These are phyloP conservation scores for Trifolium pratense DNA, from an alignment of 306 rosid species.

Conservation along the genomic window DNA sequence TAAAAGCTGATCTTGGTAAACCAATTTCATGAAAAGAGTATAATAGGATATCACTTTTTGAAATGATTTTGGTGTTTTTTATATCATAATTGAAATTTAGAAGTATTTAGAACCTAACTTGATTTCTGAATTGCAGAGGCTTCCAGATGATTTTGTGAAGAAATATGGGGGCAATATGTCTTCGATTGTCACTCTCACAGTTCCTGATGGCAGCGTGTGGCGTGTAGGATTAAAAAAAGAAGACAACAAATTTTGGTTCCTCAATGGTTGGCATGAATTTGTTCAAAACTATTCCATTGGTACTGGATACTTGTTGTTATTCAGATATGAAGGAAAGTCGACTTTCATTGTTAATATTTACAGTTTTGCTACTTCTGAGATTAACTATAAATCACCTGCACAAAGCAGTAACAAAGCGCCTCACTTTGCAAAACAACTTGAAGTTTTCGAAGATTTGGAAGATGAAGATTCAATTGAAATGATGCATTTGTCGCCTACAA, in stretches of 20 bases:
- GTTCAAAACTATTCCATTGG: slow-evolving; percentile 68
- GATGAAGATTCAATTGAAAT: slow-evolving; percentile 72
- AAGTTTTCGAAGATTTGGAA: slow-evolving; percentile 78
- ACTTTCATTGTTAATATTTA: slow-evolving; percentile 71
- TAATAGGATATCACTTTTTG: neutral
- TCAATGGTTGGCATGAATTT: slow-evolving; percentile 88
- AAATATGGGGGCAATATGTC: slow-evolving; percentile 76
- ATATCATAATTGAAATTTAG: neutral
- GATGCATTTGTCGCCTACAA: slow-evolving; percentile 48
- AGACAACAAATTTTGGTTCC: slow-evolving; percentile 73
- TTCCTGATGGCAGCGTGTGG: slow-evolving; percentile 87
- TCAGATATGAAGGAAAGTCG: slow-evolving; percentile 84
- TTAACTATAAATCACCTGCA: slow-evolving; percentile 64
- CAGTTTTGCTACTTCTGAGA: slow-evolving; percentile 73
- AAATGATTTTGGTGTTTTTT: slow-evolving; percentile 12
- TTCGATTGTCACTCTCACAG: slow-evolving; percentile 56
- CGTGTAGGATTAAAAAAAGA: slow-evolving; percentile 69
- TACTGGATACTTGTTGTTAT: slow-evolving; percentile 72
- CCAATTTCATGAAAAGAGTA: neutral
- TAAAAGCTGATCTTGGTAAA: slow-evolving; percentile 23
- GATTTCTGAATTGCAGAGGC: slow-evolving; percentile 64
- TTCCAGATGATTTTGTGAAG: slow-evolving; percentile 78
- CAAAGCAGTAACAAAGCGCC: slow-evolving; percentile 53
- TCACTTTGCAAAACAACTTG: slow-evolving; percentile 50
- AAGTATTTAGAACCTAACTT: slow-evolving; percentile 40